These are phyloP conservation scores for Cytospora mali DNA, from an alignment of 2,329 filamentous ascomycete species.

Conservation along the genomic window DNA sequence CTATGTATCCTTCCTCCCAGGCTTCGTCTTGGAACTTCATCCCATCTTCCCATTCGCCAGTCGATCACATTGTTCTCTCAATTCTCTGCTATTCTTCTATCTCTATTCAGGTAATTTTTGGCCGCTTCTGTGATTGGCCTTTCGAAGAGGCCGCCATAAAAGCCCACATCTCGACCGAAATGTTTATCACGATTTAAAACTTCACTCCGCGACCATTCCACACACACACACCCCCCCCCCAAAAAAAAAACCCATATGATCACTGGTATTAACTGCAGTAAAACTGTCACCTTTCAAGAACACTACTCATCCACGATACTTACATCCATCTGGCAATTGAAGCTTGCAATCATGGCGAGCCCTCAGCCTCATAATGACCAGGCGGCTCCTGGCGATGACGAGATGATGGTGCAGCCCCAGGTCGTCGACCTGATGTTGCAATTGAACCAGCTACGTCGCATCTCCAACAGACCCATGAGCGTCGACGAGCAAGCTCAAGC, in stretches of 20 bases:
- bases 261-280: too few species aligned
- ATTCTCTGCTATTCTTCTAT: neutral
- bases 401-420: neutral
- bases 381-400: neutral
- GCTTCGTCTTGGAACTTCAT: neutral
- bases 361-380: neutral
- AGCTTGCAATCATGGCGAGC: slow-evolving; percentile 4
- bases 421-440: neutral
- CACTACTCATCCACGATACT: neutral
- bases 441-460: neutral
- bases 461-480: slow-evolving; percentile 1
- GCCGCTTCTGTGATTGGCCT: neutral
- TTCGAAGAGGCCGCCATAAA: neutral
- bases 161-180: neutral
- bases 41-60: neutral
- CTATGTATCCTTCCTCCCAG: neutral
- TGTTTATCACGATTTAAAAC: neutral
- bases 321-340: neutral
- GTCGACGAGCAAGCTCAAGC: neutral
- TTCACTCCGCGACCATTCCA: too few species aligned
- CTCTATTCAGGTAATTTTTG: neutral
- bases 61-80: neutral
- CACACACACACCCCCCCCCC: too few species aligned
- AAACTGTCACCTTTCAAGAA: too few species aligned
- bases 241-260: too few species aligned